phyloP scores from a whole-genome alignment of 164 flowering plant genomes.

The Berberis thunbergii region DNA sequence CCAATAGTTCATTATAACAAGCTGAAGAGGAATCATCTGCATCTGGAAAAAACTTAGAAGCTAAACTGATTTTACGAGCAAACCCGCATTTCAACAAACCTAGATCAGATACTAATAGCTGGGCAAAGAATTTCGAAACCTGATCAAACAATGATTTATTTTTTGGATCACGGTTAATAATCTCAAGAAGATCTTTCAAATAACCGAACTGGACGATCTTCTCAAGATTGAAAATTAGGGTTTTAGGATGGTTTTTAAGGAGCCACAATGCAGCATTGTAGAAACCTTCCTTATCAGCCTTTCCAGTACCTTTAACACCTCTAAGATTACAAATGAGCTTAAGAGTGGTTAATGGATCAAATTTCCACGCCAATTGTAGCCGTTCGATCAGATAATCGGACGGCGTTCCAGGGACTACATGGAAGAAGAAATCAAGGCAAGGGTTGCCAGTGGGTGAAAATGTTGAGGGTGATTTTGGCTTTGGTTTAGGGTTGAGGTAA shows the following conservation, averaged over 20 bases:
- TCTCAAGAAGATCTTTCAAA: neutral
- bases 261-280: constrained; percentile 37
- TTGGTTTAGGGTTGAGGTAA: too few species aligned
- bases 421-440: constrained; percentile 63
- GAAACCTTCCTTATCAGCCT: constrained; percentile 33
- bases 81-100: neutral
- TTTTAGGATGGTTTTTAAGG: constrained; percentile 33
- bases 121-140: neutral
- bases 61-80: neutral
- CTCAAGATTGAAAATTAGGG: constrained; percentile 22
- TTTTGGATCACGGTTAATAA: neutral
- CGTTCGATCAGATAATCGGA: constrained; percentile 14
- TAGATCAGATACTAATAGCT: neutral
- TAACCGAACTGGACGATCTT: constrained; percentile 28
- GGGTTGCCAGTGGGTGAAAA: constrained; percentile 41
- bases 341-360: constrained; percentile 32
- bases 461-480: constrained; percentile 26
- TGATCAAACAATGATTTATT: neutral
- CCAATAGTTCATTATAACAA: neutral
- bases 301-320: constrained; percentile 52
- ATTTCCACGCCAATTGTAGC: constrained; percentile 30
- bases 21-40: neutral
- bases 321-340: constrained; percentile 49
- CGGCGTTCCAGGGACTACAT: constrained; percentile 39
- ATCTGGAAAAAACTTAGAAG: neutral